Evolutionary conservation across 441 rosid genomes (phyloP), one percentile per base, ranked within the genome.

Genomic region (Populus hybrid): DNA sequence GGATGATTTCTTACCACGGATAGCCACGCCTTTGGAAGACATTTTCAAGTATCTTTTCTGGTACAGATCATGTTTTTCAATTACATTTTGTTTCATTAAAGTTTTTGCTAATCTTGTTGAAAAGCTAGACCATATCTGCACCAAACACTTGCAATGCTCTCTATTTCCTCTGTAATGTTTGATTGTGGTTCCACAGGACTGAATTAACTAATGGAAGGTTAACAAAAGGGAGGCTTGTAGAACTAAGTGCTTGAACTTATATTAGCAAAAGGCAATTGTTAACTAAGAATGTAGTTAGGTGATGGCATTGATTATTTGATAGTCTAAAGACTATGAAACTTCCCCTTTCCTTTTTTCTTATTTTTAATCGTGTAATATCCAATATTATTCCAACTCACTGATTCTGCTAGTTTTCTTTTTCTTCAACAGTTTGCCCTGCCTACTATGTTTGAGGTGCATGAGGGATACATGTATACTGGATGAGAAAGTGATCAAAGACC

Each of bases 41-140:
- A 92, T 95, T 80, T 95, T 95, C 93, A 92, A 92, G 85, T 95
- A 98, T 68, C 93, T 95, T 78, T 92, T 93, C 95, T 95, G 99
- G 99, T 92, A 92, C 75, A 16, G 50, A 68, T 53, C 16, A 14
- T 9, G 42, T 66, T 63, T 75, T 70, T 7, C 21, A 21, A 9
- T 67, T 76, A 2, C 71, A 2, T 8, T 76, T 80, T 75, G 73
- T 9, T 63, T 42, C n/a, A 63, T 76, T 34, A 75, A 40, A 73
- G 7, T 16, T 67, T n/a, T 61, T 23, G 10, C 24, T 21, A 3
- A 21, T 61, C 21, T n/a, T 75, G 18, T 26, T 68, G 30, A 40
- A 61, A 24, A 28, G 18, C 8, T 64, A 26, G 36, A 36, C 59
- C 12, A 16, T 76, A 66, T 35, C n/a, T 18, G 34, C 23, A 12